A percentile compares a stretch with the other conserved stretches of the same genome.
Conservation (phyloP, 139 green algal genomes). For the Micractinium conductrix region DNA sequence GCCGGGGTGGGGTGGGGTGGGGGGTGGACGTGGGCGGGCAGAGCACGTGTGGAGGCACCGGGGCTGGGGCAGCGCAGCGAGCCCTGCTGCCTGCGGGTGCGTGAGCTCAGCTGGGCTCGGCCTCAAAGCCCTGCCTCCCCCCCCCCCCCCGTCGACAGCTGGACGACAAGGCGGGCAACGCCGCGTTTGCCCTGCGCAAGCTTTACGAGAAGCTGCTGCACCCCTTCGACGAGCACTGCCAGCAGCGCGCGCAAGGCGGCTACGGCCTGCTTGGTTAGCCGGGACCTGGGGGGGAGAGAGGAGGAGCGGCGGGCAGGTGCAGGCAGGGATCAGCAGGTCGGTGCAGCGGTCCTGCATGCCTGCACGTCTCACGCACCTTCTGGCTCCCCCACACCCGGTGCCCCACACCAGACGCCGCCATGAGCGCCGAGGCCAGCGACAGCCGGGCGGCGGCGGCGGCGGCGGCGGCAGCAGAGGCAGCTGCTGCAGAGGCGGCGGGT, state of each 20-base stretch:
- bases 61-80: too few relatives aligned
- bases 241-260: slow-evolving; percentile 8
- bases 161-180: slow-evolving; percentile 61
- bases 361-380: too few relatives aligned
- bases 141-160: slow-evolving; percentile 31
- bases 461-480: too few relatives aligned
- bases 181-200: slow-evolving; percentile 70
- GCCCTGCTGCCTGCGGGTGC: too few relatives aligned
- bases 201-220: slow-evolving; percentile 85
- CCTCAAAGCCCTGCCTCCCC: background rate
- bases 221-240: slow-evolving; percentile 60
- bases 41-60: too few relatives aligned
- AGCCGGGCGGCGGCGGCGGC: background rate
- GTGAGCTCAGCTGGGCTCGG: too few relatives aligned
- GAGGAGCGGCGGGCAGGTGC: background rate
- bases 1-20: too few relatives aligned
- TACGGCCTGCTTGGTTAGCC: slow-evolving; percentile 44
- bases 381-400: too few relatives aligned
- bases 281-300: too few relatives aligned
- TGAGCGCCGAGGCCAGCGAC: slow-evolving; percentile 23
- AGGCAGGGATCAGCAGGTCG: background rate
- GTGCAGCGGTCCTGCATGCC: background rate
- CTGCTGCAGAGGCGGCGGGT: background rate
- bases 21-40: too few relatives aligned
- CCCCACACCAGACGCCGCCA: slow-evolving; percentile 27